Base-by-base conservation (phyloP, 805 yeast genomes). In the Cyberlindnera sargentensis region DNA sequence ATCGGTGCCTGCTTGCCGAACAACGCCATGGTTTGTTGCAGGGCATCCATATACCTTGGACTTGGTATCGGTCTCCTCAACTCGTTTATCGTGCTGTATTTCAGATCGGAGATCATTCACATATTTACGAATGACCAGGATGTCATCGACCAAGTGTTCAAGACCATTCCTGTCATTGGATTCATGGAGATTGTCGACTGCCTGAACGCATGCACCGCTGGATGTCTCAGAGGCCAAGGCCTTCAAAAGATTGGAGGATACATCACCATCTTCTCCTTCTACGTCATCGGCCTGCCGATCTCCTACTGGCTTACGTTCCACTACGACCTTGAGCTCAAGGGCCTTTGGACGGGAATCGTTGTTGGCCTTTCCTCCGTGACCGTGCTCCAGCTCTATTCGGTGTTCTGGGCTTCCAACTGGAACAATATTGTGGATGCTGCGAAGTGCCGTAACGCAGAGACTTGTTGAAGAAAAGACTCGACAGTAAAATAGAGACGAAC, bases 191-290 rank as follows among this genome's bases (percentile, higher is more conserved):
- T 84, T 33, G 72, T 78, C 41, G 96, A 89, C 60, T 72, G 85
- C 4, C 57, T 80, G 40, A 85, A 84, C 52, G 84, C 86, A 3
- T 76, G 84, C 6, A 72, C 80, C 10, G 95, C 93, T 3, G 91
- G 96, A 1, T 71, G 89, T 26, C 67, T 89, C 47, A 70, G 96
- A 48, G 95, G 95, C 23, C 95, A 85, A 63, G 95, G 96, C 5
- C 72, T 84, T 56, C 95, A 88, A 61, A 72, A 76, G 37, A 69
- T 85, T 35, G 96, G 95, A 0, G 84, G 93, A 8, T 67, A 72
- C 40, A 68, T 87, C 40, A 85, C 82, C 55, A 62, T 88, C 50
- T 62, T 75, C 6, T 74, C 81, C 10, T 89, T 87, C 64, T 88
- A 89, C 54, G 53, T 74, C 4, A 59, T 87, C 41, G 95, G 93